Conservation (phyloP, 352 stramenopile species). For the Globisporangium cederbergense region DNA sequence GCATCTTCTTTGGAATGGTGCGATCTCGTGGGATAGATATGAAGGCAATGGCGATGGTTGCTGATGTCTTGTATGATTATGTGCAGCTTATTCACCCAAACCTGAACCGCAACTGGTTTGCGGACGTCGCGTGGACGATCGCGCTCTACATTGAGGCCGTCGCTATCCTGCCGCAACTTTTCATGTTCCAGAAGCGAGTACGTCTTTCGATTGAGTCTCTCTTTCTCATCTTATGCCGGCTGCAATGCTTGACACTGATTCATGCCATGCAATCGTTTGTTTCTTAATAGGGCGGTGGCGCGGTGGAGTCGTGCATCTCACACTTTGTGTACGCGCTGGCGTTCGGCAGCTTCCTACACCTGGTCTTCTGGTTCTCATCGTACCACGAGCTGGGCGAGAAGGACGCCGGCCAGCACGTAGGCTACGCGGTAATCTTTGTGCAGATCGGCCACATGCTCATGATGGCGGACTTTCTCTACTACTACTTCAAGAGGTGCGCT, state of each 20-base stretch:
- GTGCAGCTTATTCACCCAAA: slow-evolving; percentile 92
- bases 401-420: slow-evolving; percentile 84
- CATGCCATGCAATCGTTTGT: background rate
- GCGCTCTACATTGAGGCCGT: slow-evolving; percentile 98
- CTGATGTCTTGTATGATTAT: slow-evolving; percentile 39
- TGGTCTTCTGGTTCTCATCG: slow-evolving; percentile 98
- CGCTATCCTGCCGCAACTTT: slow-evolving; percentile 97
- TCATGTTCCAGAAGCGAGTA: slow-evolving; percentile 98
- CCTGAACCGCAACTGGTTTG: slow-evolving; percentile 97
- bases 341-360: slow-evolving; percentile 94
- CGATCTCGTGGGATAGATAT: slow-evolving; percentile 4
- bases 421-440: slow-evolving; percentile 95
- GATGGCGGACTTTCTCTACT: slow-evolving; percentile 99
- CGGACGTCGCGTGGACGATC: slow-evolving; percentile 96
- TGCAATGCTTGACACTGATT: background rate
- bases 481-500: slow-evolving; percentile 94
- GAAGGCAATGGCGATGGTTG: background rate
- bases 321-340: slow-evolving; percentile 96
- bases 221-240: background rate
- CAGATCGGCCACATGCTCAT: slow-evolving; percentile 98
- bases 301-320: slow-evolving; percentile 95
- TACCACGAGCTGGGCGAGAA: slow-evolving; percentile 97
- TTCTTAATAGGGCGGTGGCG: slow-evolving; percentile 70
- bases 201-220: slow-evolving; percentile 12
- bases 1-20: slow-evolving; percentile 87